Evolutionary conservation across 2,329 filamentous ascomycete species (phyloP), one percentile per base, ranked within the genome.

Genomic region (Escovopsis sp.): DNA sequence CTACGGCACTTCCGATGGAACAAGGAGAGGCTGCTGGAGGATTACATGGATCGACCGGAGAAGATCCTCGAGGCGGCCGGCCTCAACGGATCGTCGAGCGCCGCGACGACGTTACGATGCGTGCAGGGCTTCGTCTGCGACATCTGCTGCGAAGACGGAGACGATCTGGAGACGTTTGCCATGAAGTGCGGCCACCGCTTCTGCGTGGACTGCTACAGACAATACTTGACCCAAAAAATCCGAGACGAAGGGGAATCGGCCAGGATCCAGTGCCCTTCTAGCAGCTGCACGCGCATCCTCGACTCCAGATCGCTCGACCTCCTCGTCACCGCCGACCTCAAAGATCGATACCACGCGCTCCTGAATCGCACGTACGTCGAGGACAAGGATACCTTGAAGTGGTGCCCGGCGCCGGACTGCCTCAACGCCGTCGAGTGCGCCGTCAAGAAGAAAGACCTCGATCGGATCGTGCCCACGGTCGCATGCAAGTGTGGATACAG

Each of bases 361-460:
- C 75, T 98, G 25, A 94, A 83, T 50, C 71, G 90, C 47, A 94
- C 87, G 6, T 98, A 94, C 50, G 90, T 98, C 40, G 90, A 98
- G 56, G 88, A 98, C 57, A 94, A 86, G 58, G 87, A 94, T 38
- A 80, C 79, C 37, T 72, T 96, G 40, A 94, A 93, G 56, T 98
- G 90, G 90, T 98, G 90, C 55, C 90, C 90, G 1, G 88, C 88
- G 1, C 90, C 90, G n/a, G 88, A 98, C 55, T 98, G 90, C 58
- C 74, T 82, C 48, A 96, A 90, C 50, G 90, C 88, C 11, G 65
- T 98, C 32, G 83, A 96, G 51, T 98, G 90, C 48, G 65, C 64
- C 1, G 71, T 96, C 39, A 94, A 93, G 62, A 79, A 81, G 61
- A 86, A 85, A 52, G 86, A 94, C 38, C 66, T 98, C 15, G 71